phyloP scores from a whole-genome alignment of 202 grass and related monocot genomes.

The Miscanthus sacchariflorus region DNA sequence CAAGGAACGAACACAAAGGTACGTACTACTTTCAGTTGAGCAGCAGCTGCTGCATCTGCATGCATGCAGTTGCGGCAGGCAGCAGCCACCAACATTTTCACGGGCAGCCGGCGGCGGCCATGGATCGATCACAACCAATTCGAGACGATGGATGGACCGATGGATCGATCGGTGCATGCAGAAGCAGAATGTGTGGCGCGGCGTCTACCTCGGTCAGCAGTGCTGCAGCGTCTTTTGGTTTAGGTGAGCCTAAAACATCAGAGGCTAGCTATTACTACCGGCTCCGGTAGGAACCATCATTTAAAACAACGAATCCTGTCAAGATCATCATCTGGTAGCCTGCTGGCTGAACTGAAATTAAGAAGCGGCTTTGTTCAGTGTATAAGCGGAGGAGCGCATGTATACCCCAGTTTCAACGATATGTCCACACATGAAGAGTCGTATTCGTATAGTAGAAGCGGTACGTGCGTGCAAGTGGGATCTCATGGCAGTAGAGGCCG shows the following conservation, averaged over 20 bases:
- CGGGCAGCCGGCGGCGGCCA: no score
- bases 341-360: not conserved
- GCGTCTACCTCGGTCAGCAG: constrained; percentile 13
- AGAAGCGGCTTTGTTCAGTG: not conserved
- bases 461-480: no score
- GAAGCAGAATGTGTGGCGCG: not conserved
- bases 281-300: constrained; percentile 50
- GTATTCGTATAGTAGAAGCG: no score
- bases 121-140: not conserved
- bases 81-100: not conserved
- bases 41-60: not conserved
- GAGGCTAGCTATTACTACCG: not conserved
- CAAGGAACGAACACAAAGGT: not conserved
- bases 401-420: not conserved
- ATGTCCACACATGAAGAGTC: no score
- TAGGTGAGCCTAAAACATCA: constrained; percentile 58
- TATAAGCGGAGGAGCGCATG: no score
- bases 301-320: constrained; percentile 49
- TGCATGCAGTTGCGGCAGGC: not conserved
- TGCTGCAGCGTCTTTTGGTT: constrained; percentile 17
- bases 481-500: no score
- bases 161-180: no score
- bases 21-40: not conserved
- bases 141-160: no score
- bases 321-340: constrained; percentile 32